Evolutionary conservation across 495 filamentous ascomycete genomes (phyloP).

Genomic region (Tetracladium setigerum): DNA sequence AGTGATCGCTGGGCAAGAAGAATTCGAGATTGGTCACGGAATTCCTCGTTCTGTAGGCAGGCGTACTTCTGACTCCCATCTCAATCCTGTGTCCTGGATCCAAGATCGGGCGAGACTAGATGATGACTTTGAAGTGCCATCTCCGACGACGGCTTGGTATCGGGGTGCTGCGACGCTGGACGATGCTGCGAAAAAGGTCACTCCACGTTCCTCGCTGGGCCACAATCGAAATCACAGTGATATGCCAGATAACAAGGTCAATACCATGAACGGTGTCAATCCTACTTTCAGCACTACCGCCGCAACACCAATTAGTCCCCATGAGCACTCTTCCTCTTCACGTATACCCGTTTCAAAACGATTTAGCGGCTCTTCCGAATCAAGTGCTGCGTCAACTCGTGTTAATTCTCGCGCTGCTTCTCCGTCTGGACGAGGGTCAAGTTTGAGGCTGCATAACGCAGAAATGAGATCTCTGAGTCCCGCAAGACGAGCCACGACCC

Average conservation of each 20-base stretch:
- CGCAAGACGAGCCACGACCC: conserved; percentile 24
- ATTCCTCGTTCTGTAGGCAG: conserved; percentile 33
- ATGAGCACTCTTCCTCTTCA: conserved; percentile 16
- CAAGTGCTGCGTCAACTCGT: conserved; percentile 39
- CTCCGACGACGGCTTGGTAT: conserved; percentile 48
- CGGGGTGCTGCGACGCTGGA: conserved; percentile 28
- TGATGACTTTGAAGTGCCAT: conserved; percentile 33
- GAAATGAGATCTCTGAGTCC: conserved; percentile 29
- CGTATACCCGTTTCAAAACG: conserved; percentile 23
- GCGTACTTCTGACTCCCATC: conserved; percentile 40
- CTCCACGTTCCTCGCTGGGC: conserved; percentile 23
- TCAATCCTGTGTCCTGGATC: conserved; percentile 23
- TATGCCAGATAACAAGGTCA: conserved; percentile 30
- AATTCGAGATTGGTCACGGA: conserved; percentile 37
- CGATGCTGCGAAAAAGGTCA: conserved; percentile 23
- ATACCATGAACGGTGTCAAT: conserved; percentile 15
- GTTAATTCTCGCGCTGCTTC: conserved; percentile 45
- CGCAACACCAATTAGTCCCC: conserved; percentile 18
- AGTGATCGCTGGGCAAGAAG: conserved; percentile 34
- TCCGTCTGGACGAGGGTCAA: conserved; percentile 28
- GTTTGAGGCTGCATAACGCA: conserved; percentile 31
- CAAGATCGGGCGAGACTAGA: conserved; percentile 38
- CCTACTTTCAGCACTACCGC: conserved; percentile 19
- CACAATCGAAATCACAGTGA: conserved; percentile 44
- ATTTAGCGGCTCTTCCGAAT: conserved; percentile 31